These are phyloP conservation scores for Extremus antarcticus DNA, from an alignment of 495 filamentous ascomycete genomes.

Conservation along the genomic window DNA sequence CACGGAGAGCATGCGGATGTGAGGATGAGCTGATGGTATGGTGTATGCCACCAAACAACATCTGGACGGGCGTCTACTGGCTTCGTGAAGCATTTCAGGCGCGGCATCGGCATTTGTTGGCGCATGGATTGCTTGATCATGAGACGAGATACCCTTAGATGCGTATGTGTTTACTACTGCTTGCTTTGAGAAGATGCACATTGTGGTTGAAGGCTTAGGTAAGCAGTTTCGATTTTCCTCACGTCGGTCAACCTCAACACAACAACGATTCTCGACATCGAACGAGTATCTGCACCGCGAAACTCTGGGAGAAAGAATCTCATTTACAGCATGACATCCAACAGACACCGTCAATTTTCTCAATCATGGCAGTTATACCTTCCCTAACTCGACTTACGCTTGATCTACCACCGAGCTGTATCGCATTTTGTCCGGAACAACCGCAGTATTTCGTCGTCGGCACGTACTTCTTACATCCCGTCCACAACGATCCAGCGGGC, in stretches of 20 bases:
- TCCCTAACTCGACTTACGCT: slow-evolving; percentile 37
- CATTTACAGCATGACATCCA: no score
- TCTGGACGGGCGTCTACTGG: neutral
- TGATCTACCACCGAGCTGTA: slow-evolving; percentile 65
- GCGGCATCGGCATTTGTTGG: neutral
- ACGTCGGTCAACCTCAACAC: no score
- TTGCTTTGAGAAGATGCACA: no score
- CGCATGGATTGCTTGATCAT: neutral
- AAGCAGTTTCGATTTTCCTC: no score
- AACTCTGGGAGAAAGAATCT: no score
- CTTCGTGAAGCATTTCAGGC: neutral
- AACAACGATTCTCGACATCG: no score
- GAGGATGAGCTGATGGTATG: neutral
- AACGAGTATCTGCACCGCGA: no score
- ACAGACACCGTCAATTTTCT: no score
- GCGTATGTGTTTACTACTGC: neutral
- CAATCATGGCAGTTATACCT: slow-evolving; percentile 20
- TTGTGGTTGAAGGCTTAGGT: no score
- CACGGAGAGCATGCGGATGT: neutral
- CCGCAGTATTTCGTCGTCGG: slow-evolving; percentile 67
- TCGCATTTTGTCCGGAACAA: slow-evolving; percentile 62
- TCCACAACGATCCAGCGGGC: neutral
- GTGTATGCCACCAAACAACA: no score
- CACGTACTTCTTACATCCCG: slow-evolving; percentile 66
- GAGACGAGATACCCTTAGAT: neutral